Evolutionary conservation across 345 rosid genomes (phyloP).

Genomic region (Eucalyptus grandis): DNA sequence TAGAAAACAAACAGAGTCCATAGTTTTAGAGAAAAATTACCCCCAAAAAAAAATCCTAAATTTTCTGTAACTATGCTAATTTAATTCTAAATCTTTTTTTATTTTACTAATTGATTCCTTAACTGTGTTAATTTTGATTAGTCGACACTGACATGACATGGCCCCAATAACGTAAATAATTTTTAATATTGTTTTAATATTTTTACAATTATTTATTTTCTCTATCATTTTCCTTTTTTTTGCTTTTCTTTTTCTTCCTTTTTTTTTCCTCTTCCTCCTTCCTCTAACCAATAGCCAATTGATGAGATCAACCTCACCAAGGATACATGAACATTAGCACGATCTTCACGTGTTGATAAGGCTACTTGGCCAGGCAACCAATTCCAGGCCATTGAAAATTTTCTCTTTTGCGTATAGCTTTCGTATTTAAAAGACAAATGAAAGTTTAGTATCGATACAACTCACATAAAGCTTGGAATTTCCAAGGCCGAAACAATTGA

Average conservation of each 20-base stretch:
- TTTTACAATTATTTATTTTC: no score
- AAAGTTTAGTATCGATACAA: not conserved
- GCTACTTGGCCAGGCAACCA: accelerated
- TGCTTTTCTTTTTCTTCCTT: no score
- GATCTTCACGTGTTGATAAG: not conserved
- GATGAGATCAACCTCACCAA: no score
- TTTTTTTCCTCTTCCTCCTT: no score
- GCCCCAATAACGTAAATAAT: accelerated
- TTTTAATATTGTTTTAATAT: no score
- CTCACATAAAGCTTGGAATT: not conserved
- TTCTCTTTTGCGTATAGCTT: not conserved
- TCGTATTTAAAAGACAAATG: not conserved
- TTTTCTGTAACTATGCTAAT: accelerated
- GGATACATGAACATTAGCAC: not conserved
- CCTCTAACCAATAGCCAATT: accelerated
- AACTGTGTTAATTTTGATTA: not conserved
- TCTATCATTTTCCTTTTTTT: no score
- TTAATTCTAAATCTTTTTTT: not conserved
- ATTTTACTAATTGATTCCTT: no score
- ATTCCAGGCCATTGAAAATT: not conserved
- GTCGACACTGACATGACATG: accelerated
- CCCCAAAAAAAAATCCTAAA: accelerated
- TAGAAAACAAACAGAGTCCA: not conserved
- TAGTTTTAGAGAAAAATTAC: not conserved
- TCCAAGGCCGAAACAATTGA: not conserved